phyloP scores from a whole-genome alignment of 2,329 filamentous ascomycete genomes.

The Trichoderma atrobrunneum region DNA sequence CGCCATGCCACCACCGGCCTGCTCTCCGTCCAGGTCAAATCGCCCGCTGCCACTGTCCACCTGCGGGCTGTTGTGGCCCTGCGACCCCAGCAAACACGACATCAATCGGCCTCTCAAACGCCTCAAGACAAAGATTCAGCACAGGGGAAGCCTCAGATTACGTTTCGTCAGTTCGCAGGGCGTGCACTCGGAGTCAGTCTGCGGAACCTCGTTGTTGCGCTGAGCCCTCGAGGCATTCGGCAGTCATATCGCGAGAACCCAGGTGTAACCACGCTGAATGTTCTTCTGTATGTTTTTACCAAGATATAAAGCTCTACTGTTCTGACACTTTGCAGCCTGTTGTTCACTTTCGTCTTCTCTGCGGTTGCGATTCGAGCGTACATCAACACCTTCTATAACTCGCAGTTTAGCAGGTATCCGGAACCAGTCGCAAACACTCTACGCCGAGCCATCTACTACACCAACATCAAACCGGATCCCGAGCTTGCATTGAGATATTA shows the following conservation, averaged over 20 bases:
- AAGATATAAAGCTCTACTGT: fast-evolving
- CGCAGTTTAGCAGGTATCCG: conserved; percentile 59
- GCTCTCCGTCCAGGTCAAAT: conserved; percentile 34
- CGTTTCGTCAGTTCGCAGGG: conserved; percentile 31
- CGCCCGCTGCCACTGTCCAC: conserved; percentile 29
- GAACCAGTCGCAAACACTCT: conserved; percentile 73
- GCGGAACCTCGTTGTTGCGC: conserved; percentile 34
- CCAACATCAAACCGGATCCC: conserved; percentile 71
- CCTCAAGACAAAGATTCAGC: conserved; percentile 22
- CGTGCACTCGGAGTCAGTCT: conserved; percentile 34
- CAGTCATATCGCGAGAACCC: conserved; percentile 36
- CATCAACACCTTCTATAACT: conserved; percentile 54
- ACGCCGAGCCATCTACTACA: conserved; percentile 82
- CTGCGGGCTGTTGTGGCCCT: conserved; percentile 33
- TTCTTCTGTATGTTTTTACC: conserved; percentile 31
- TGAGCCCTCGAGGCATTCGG: conserved; percentile 37
- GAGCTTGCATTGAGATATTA: conserved; percentile 80
- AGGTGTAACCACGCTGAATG: conserved; percentile 29
- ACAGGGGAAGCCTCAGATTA: conserved; percentile 31
- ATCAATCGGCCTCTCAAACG: conserved; percentile 27
- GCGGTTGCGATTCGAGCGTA: conserved; percentile 41
- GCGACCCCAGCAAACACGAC: conserved; percentile 28
- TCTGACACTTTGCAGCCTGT: conserved; percentile 26
- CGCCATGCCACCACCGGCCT: conserved; percentile 31
- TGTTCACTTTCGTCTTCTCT: conserved; percentile 31